Evolutionary conservation across 192 early-diverging fungal genomes (phyloP).

Genomic region (Phycomyces blakesleeanus): DNA sequence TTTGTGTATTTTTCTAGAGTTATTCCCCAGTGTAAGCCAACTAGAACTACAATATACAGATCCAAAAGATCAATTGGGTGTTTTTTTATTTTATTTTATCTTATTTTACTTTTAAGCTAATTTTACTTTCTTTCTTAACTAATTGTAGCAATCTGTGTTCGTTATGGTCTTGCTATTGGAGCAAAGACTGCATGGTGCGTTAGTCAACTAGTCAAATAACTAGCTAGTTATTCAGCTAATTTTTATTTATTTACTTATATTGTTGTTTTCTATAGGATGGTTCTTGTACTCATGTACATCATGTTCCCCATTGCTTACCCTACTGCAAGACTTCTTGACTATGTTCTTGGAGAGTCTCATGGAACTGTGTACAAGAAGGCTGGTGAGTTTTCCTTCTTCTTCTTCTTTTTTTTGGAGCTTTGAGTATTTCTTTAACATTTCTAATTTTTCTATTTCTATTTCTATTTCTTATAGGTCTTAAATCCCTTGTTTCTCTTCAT

Average conservation of each 20-base stretch:
- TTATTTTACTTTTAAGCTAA: no score
- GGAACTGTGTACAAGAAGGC: constrained; percentile 85
- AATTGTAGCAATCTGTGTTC: constrained; percentile 73
- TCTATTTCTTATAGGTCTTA: constrained; percentile 59
- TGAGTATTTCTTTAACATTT: no score
- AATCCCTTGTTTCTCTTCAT: constrained; percentile 74
- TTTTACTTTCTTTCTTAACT: not conserved
- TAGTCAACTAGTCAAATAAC: no score
- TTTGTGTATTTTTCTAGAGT: constrained; percentile 40
- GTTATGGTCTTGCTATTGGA: constrained; percentile 89
- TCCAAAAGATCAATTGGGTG: no score
- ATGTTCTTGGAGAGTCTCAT: constrained; percentile 78
- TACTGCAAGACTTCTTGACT: constrained; percentile 85
- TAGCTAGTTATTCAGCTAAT: not conserved
- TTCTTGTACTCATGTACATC: constrained; percentile 62
- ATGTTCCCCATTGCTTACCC: constrained; percentile 80
- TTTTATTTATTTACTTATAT: not conserved
- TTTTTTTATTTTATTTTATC: no score
- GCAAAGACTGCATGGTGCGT: constrained; percentile 71
- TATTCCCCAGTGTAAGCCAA: constrained; percentile 66
- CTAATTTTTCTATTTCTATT: no score
- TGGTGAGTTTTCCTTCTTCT: constrained; percentile 28
- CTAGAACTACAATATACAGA: no score
- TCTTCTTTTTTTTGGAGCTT: no score
- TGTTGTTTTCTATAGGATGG: constrained; percentile 37